Conservation (phyloP, 306 rosid species). For the Cucumis hystrix region DNA sequence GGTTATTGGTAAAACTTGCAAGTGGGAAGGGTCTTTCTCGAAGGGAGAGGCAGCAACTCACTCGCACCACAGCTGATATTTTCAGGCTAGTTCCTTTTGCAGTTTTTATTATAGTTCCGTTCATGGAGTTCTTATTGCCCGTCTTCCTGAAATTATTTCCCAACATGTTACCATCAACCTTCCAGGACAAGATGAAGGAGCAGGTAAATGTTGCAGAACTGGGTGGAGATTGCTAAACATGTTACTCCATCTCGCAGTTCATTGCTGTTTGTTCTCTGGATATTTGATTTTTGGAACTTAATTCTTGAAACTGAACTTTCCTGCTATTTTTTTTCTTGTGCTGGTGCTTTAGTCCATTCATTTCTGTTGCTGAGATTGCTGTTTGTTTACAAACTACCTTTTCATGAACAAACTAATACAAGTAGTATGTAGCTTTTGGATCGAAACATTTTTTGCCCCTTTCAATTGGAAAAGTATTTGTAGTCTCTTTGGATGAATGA, state of each 20-base stretch:
- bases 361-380: background rate
- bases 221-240: constrained; percentile 3
- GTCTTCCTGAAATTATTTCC: constrained; percentile 85
- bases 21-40: constrained; percentile 86
- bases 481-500: background rate
- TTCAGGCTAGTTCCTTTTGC: constrained; percentile 93
- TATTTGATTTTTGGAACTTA: background rate
- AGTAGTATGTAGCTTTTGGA: background rate
- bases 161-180: constrained; percentile 93
- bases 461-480: background rate
- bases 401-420: background rate
- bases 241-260: background rate
- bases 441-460: background rate
- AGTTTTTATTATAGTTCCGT: constrained; percentile 82
- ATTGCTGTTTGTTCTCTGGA: background rate
- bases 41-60: constrained; percentile 92
- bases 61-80: constrained; percentile 85
- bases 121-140: constrained; percentile 84
- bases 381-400: background rate
- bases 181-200: constrained; percentile 93
- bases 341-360: background rate
- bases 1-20: constrained; percentile 77
- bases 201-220: constrained; percentile 38
- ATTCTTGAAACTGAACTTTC: background rate
- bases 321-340: background rate